Evolutionary conservation across 2,329 filamentous ascomycete genomes (phyloP).

Genomic region (Sclerotinia subarctica): DNA sequence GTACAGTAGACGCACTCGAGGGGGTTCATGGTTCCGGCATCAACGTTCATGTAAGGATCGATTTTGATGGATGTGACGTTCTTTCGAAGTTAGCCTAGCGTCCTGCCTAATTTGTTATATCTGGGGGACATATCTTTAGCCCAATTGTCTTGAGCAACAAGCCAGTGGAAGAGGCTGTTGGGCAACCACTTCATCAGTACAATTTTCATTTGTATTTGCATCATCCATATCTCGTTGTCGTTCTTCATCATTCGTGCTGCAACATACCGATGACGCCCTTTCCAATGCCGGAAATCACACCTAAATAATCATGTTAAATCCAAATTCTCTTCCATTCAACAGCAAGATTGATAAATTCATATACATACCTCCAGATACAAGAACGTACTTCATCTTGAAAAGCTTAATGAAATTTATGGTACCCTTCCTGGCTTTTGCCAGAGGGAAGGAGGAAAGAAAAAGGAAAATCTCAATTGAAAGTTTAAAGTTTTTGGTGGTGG

Average conservation of each 20-base stretch:
- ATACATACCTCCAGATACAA: slow-evolving; percentile 67
- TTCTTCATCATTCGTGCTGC: not conserved
- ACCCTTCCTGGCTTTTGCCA: slow-evolving; percentile 34
- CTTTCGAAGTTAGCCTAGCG: slow-evolving; percentile 36
- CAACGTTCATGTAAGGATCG: slow-evolving; percentile 72
- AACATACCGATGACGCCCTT: slow-evolving; percentile 65
- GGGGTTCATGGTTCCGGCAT: slow-evolving; percentile 64
- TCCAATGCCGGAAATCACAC: slow-evolving; percentile 55
- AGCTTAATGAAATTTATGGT: slow-evolving; percentile 27
- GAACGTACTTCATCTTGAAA: slow-evolving; percentile 72
- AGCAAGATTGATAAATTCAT: not conserved
- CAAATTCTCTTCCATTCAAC: not conserved
- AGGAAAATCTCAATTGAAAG: slow-evolving; percentile 17
- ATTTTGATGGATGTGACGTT: slow-evolving; percentile 67
- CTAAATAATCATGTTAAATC: slow-evolving; percentile 32
- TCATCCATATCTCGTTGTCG: not conserved
- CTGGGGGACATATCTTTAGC: slow-evolving; percentile 61
- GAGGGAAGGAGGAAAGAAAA: slow-evolving; percentile 32
- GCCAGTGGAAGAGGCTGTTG: slow-evolving; percentile 64
- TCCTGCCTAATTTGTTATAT: slow-evolving; percentile 3
- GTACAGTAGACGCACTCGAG: slow-evolving; percentile 49
- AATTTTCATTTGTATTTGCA: not conserved
- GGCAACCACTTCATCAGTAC: slow-evolving; percentile 13
- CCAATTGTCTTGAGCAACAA: slow-evolving; percentile 77
- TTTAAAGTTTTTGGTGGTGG: slow-evolving; percentile 22